Conservation (phyloP, 495 filamentous ascomycete species). For the Evernia prunastri region DNA sequence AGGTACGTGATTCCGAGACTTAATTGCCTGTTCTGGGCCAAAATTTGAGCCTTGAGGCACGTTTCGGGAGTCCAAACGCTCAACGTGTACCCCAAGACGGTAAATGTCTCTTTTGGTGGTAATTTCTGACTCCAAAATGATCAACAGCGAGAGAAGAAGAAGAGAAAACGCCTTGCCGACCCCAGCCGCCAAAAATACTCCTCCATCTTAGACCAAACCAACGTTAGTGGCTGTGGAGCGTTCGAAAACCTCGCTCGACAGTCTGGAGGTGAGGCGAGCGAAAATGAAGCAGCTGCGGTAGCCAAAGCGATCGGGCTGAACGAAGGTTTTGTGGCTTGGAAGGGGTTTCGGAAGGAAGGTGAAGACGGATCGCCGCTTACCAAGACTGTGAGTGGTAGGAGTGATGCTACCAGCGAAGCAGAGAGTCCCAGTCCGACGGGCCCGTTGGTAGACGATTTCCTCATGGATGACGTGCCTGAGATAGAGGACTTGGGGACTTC, state of each 20-base stretch:
- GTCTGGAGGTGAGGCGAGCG: constrained; percentile 30
- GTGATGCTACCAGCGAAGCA: constrained; percentile 5
- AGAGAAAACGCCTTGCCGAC: constrained; percentile 76
- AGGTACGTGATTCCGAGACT: too few species aligned
- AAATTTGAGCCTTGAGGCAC: too few species aligned
- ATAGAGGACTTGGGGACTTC: not conserved
- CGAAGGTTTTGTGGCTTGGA: constrained; percentile 42
- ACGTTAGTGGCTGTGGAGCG: constrained; percentile 46
- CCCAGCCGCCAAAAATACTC: constrained; percentile 73
- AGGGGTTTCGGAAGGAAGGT: constrained; percentile 40
- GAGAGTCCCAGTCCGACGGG: constrained; percentile 1
- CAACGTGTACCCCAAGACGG: too few species aligned
- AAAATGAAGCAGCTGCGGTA: constrained; percentile 65
- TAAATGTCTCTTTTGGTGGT: too few species aligned
- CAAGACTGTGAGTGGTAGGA: not conserved
- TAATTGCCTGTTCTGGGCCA: too few species aligned
- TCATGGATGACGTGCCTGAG: not conserved
- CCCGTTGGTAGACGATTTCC: not conserved
- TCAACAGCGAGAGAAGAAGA: constrained; percentile 87
- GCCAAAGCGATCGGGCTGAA: constrained; percentile 64
- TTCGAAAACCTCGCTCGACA: constrained; percentile 41
- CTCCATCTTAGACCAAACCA: constrained; percentile 62
- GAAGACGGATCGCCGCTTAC: not conserved
- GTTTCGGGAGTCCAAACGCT: too few species aligned
- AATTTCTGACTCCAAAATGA: too few species aligned